Base-by-base conservation (phyloP, 2,329 filamentous ascomycete genomes). In the Colletotrichum brevisporum region DNA sequence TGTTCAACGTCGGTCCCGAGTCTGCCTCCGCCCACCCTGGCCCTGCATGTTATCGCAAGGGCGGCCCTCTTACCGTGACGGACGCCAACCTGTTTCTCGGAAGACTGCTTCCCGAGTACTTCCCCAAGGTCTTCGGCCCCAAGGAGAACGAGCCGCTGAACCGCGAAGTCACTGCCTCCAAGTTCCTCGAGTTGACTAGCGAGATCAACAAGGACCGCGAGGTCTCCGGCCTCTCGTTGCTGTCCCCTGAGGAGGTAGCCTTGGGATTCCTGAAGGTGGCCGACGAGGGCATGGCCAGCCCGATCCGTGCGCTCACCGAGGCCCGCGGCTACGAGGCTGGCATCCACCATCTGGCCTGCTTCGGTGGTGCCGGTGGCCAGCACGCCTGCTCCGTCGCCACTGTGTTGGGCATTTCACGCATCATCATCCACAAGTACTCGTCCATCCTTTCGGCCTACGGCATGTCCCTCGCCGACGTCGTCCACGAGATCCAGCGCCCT, bases 1-100 rank as follows among this genome's bases (percentile, higher is more conserved):
- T 94, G 2, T 93, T 94, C 71, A 88, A 90, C 1, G 91, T 94
- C 6, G 92, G 92, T 0, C 92, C 92, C 1, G 91, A 93, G 74
- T 92, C 89, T 27, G 90, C 91, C 1, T 87, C 88, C 41, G 91
- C 91, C 6, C 89, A 92, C 74, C 91, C 91, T 2, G 91, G 91
- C 0, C 91, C 91, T 2, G 90, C 90, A 0, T 92, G 90, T 71
- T 93, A 94, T 74, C 84, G 91, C n/a, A 93, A 93, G 76, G 89
- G 87, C 2, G 91, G 91, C 0, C 91, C 91, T 15, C 78, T 92
- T 13, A 92, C 91, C 1, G 90, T 93, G 51, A 93, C 91, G 0
- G 91, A 94, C 75, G 91, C 91, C 0, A 93, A 93, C 72, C 77
- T 93, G 2, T 89, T 91, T 73, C 86, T 93, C 1, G 91, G 91